Conservation (phyloP, 495 filamentous ascomycete genomes). For the Aspergillus cavernicola region DNA sequence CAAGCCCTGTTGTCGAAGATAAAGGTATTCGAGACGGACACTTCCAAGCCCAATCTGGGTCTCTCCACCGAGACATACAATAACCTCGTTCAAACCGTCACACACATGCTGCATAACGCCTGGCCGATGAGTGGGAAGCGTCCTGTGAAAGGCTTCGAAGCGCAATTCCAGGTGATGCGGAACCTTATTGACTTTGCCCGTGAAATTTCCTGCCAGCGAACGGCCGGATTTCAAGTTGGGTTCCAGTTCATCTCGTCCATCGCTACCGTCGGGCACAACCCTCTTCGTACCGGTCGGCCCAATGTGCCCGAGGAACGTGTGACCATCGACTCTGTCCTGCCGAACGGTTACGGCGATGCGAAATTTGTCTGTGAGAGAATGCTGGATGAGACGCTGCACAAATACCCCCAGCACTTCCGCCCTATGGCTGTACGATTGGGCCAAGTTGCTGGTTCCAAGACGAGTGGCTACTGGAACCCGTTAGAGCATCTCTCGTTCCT, state of each 20-base stretch:
- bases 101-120: constrained; percentile 54
- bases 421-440: constrained; percentile 42
- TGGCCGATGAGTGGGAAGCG: constrained; percentile 52
- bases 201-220: constrained; percentile 18
- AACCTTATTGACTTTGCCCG: constrained; percentile 46
- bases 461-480: constrained; percentile 50
- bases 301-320: not conserved
- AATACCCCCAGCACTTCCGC: constrained; percentile 34
- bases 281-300: constrained; percentile 5
- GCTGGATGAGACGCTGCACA: constrained; percentile 42
- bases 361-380: constrained; percentile 47
- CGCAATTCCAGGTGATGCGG: constrained; percentile 44
- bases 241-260: constrained; percentile 57
- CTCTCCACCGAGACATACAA: no score
- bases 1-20: no score
- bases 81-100: constrained; percentile 22
- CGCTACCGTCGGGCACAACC: constrained; percentile 33
- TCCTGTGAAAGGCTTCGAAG: constrained; percentile 39
- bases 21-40: no score
- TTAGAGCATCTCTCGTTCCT: constrained; percentile 46
- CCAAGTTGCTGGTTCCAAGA: constrained; percentile 46
- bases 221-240: constrained; percentile 17
- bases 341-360: constrained; percentile 45
- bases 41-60: no score
- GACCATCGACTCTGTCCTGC: constrained; percentile 31